These are phyloP conservation scores for Inga leiocalycina DNA, from an alignment of 306 rosid genomes.

Conservation along the genomic window DNA sequence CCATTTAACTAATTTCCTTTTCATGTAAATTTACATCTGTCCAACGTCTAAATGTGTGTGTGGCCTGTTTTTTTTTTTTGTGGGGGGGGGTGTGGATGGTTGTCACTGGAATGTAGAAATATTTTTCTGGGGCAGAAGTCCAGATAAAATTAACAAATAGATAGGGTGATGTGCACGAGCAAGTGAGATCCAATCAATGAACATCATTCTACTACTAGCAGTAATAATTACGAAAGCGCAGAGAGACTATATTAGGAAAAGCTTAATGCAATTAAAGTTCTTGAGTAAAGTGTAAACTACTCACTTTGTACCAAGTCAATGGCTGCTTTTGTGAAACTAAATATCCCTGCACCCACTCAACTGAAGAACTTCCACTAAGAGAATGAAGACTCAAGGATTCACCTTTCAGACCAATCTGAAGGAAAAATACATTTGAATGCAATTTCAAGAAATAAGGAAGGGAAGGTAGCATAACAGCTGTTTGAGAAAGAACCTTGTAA, in stretches of 20 bases:
- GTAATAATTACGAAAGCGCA: neutral
- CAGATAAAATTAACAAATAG: neutral
- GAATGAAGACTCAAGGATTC: slow-evolving; percentile 95
- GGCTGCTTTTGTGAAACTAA: slow-evolving; percentile 75
- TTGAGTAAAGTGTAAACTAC: slow-evolving; percentile 38
- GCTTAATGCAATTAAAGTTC: neutral
- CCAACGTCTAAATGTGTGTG: too few species aligned
- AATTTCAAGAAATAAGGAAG: slow-evolving; percentile 34
- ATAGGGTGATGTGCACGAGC: neutral
- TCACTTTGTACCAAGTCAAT: slow-evolving; percentile 94
- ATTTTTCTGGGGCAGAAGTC: neutral
- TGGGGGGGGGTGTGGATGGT: too few species aligned
- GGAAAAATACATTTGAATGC: slow-evolving; percentile 37
- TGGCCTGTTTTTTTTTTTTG: too few species aligned
- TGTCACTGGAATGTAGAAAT: neutral
- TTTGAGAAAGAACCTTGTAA: slow-evolving; percentile 69
- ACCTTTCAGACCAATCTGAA: slow-evolving; percentile 90
- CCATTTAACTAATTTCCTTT: too few species aligned
- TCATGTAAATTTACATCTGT: too few species aligned
- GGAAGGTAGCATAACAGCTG: slow-evolving; percentile 6
- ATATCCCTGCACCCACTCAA: slow-evolving; percentile 86
- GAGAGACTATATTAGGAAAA: neutral
- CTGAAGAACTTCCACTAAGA: slow-evolving; percentile 87
- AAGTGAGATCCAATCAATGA: neutral
- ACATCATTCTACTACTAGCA: neutral